A percentile compares a stretch with the other conserved stretches of the same genome.
These are phyloP conservation scores for Trifolium subterraneum DNA, from an alignment of 306 rosid species.

Conservation along the genomic window DNA sequence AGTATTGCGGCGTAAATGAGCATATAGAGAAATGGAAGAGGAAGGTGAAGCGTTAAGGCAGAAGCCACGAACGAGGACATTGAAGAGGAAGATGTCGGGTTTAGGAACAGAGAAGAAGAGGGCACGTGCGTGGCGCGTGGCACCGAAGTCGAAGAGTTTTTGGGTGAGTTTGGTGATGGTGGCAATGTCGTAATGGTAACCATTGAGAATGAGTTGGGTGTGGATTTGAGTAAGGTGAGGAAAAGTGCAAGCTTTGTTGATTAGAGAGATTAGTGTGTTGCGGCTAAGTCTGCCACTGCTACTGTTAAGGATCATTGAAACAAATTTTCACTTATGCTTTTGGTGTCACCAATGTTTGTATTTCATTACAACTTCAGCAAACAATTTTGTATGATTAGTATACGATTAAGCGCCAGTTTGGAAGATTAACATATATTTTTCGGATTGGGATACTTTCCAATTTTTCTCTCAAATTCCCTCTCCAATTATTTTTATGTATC, in stretches of 20 bases:
- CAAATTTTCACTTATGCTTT: too few species aligned
- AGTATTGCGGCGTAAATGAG: constrained; percentile 60
- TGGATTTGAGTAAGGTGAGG: constrained; percentile 69
- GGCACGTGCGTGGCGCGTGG: constrained; percentile 65
- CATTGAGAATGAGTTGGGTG: constrained; percentile 77
- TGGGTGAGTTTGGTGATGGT: constrained; percentile 84
- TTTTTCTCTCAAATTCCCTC: too few species aligned
- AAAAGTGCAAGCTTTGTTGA: constrained; percentile 57
- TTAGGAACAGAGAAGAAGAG: constrained; percentile 69
- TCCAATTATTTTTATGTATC: too few species aligned
- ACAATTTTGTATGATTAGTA: too few species aligned
- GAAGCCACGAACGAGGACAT: constrained; percentile 78
- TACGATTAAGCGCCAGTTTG: too few species aligned
- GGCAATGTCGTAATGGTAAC: constrained; percentile 71
- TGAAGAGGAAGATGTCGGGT: constrained; percentile 86
- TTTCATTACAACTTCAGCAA: too few species aligned
- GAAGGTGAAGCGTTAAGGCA: constrained; percentile 55
- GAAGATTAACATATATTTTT: too few species aligned
- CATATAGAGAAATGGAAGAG: constrained; percentile 65
- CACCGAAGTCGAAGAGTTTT: constrained; percentile 71
- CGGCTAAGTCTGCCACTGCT: constrained; percentile 43
- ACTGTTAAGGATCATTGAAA: neutral
- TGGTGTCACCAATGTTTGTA: too few species aligned
- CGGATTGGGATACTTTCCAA: too few species aligned
- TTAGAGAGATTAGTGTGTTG: constrained; percentile 56